These are phyloP conservation scores for Eimeria sp. DNA, from an alignment of 169 alveolate genomes.

Conservation along the genomic window DNA sequence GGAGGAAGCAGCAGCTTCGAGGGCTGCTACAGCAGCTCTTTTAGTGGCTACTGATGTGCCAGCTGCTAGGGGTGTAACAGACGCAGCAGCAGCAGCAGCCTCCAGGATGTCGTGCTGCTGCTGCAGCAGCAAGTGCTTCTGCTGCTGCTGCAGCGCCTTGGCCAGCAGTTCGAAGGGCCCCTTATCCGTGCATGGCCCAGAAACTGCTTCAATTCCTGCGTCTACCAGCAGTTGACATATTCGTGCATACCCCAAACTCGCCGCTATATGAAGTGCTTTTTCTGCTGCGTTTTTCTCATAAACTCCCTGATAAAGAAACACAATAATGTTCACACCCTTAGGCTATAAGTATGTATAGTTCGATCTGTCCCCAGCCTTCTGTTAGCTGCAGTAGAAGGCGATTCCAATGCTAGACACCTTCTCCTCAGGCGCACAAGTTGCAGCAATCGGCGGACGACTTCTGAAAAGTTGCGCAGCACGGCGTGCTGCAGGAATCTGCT, in stretches of 20 bases:
- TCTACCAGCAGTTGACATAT: slow-evolving; percentile 53
- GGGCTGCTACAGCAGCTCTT: slow-evolving; percentile 8
- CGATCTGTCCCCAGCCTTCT: background rate
- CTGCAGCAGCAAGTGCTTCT: slow-evolving; percentile 43
- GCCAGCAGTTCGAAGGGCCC: slow-evolving; percentile 57
- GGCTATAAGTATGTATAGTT: background rate
- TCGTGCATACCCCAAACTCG: slow-evolving; percentile 16
- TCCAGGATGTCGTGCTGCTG: slow-evolving; percentile 68
- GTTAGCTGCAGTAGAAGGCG: background rate
- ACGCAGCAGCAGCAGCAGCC: slow-evolving; percentile 47
- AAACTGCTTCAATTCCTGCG: slow-evolving; percentile 21
- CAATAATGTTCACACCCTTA: background rate
- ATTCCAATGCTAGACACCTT: background rate
- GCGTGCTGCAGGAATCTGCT: slow-evolving; percentile 58
- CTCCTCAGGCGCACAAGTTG: slow-evolving; percentile 27
- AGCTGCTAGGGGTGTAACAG: slow-evolving; percentile 40
- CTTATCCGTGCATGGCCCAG: background rate
- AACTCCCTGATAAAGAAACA: slow-evolving; percentile 12
- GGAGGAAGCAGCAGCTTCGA: slow-evolving; percentile 25
- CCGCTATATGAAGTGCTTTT: slow-evolving; percentile 30
- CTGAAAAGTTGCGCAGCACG: slow-evolving; percentile 29
- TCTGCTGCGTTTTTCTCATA: slow-evolving; percentile 36
- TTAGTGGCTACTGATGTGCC: background rate
- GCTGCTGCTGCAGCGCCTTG: slow-evolving; percentile 68
- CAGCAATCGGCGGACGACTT: slow-evolving; percentile 21